These are phyloP conservation scores for Rhododendron kiyosumense DNA, from an alignment of 148 eudicot species.

Conservation along the genomic window DNA sequence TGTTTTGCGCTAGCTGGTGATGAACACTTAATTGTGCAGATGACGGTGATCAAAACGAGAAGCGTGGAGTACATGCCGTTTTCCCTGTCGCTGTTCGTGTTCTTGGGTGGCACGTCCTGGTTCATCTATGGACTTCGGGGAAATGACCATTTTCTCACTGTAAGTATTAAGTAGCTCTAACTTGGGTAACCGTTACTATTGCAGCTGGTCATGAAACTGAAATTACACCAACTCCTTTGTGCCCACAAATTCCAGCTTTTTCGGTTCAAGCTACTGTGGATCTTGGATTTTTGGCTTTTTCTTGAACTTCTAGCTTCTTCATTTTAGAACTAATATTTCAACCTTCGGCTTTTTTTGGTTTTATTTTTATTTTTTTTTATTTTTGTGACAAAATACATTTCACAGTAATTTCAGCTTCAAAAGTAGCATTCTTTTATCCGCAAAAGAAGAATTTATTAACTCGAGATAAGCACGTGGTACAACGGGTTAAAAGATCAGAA, in stretches of 20 bases:
- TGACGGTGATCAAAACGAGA: constrained; percentile 66
- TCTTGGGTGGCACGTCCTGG: constrained; percentile 86
- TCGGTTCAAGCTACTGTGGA: not conserved
- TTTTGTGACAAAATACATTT: not conserved
- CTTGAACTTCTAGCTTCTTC: not conserved
- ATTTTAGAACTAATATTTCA: not conserved
- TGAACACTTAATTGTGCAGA: constrained; percentile 30
- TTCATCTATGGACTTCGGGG: constrained; percentile 74
- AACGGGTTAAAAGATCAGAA: not conserved
- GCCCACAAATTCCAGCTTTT: not conserved
- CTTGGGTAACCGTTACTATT: not conserved
- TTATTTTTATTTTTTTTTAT: no score
- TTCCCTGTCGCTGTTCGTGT: constrained; percentile 64
- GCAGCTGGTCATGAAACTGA: not conserved
- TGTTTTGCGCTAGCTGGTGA: not conserved
- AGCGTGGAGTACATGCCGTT: constrained; percentile 93
- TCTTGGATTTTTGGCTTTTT: not conserved
- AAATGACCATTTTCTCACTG: constrained; percentile 58
- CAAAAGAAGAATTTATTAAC: no score
- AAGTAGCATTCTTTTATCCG: not conserved
- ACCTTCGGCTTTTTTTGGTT: not conserved
- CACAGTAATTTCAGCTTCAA: not conserved
- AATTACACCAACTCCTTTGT: not conserved
- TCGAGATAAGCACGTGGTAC: not conserved
- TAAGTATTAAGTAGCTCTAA: constrained; percentile 27